Base-by-base conservation (phyloP, 2,329 filamentous ascomycete genomes). In the Zalaria obscura region DNA sequence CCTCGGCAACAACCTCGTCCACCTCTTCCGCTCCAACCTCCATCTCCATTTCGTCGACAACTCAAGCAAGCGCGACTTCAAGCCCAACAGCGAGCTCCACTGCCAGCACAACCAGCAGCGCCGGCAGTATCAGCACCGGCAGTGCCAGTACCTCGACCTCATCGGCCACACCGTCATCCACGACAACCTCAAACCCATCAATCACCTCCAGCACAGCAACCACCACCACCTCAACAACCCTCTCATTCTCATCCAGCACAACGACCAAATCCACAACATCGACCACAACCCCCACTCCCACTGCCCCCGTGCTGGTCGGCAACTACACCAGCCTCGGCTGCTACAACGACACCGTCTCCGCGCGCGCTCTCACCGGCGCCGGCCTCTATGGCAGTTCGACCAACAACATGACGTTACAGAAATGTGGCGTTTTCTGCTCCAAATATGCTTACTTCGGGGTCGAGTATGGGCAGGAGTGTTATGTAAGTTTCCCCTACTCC, bases 381-480 rank as follows among this genome's bases (percentile, higher is more conserved):
- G 18, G 18, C 18, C 26, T 5, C 4, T 34, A 28, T 2, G 33
- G 38, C 25, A 35, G 7, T 3, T 38, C 38, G 29, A 35, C n/a
- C 29, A 42, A 35, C 3, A 41, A 40, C n/a, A 45, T 45, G 44
- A 43, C 40, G 18, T 38, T 41, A 3, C 18, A 34, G 1, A 40
- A 43, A 38, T 49, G 45, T 27, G 45, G 40, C 0, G 35, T 41
- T 5, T 36, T 18, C 35, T 44, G 41, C 10, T 11, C 26, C 4
- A 34, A 40, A 5, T 49, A 47, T 35, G 29, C 32, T 10, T 46
- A 38, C 35, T 49, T 49, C 5, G 47, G 47, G 6, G 39, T 47
- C 27, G 47, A 49, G 31, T 47, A 44, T 11, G 39, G 28, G 3
- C 25, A 27, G n/a, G 47, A 49, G 25, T 49, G 47, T 32, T 48